These are phyloP conservation scores for Mucor racemosus DNA, from an alignment of 371 early-diverging fungal species.

Conservation along the genomic window DNA sequence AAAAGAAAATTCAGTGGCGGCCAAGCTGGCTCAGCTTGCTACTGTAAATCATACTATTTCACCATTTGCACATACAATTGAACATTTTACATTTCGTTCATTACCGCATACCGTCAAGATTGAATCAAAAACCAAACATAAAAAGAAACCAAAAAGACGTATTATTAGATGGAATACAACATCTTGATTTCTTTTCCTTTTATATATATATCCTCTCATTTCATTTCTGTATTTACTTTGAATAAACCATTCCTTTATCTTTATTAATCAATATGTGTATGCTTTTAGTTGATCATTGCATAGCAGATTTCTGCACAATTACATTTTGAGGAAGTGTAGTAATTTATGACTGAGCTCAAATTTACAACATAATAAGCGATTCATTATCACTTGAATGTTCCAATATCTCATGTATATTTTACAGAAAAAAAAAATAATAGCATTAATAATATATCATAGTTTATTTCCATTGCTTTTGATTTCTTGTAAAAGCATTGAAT, in stretches of 20 bases:
- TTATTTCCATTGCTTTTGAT: too few species aligned
- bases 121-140: conserved; percentile 37
- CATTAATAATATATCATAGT: too few species aligned
- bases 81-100: conserved; percentile 83
- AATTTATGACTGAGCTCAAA: too few species aligned
- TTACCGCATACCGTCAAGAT: conserved; percentile 56
- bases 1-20: conserved; percentile 80
- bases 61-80: conserved; percentile 80
- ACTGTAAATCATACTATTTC: conserved; percentile 86
- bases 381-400: too few species aligned
- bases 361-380: too few species aligned
- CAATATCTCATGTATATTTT: too few species aligned
- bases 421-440: too few species aligned
- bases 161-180: conserved; percentile 40
- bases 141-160: conserved; percentile 51
- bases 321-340: too few species aligned
- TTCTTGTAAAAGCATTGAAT: too few species aligned
- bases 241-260: background rate
- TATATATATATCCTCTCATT: background rate
- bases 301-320: too few species aligned
- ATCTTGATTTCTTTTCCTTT: background rate
- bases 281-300: too few species aligned
- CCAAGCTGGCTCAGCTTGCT: conserved; percentile 87
- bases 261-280: background rate
- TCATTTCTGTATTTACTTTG: conserved; percentile 1